Conservation (phyloP, 2,329 filamentous ascomycete genomes). For the Neofusicoccum laricinum region DNA sequence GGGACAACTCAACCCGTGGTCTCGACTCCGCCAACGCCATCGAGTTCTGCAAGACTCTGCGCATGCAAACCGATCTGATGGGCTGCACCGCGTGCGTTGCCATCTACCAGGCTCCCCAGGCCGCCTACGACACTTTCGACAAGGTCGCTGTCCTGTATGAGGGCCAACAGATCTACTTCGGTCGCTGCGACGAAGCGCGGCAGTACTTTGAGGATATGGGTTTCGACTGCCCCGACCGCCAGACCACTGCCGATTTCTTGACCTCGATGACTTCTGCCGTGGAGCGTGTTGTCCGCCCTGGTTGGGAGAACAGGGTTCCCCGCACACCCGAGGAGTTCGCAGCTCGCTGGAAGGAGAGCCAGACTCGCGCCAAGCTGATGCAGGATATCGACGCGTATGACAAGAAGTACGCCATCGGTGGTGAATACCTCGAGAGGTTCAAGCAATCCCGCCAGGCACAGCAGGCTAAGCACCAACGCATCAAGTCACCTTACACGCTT, state of each 20-base stretch:
- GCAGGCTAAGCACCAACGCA: conserved; percentile 46
- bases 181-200: conserved; percentile 58
- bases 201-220: conserved; percentile 66
- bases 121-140: conserved; percentile 66
- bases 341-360: conserved; percentile 49
- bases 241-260: conserved; percentile 70
- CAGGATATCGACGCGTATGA: conserved; percentile 40
- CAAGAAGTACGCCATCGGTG: conserved; percentile 33
- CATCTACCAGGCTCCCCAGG: conserved; percentile 68
- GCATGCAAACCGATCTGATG: conserved; percentile 61
- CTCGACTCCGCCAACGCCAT: conserved; percentile 68
- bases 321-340: conserved; percentile 41
- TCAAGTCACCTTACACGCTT: conserved; percentile 73
- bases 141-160: conserved; percentile 64
- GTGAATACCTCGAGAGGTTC: conserved; percentile 37
- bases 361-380: conserved; percentile 38
- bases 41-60: conserved; percentile 65
- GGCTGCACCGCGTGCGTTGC: conserved; percentile 61
- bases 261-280: conserved; percentile 61
- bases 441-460: conserved; percentile 37
- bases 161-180: conserved; percentile 69
- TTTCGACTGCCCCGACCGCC: conserved; percentile 64
- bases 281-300: conserved; percentile 36
- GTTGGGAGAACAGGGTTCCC: conserved; percentile 40
- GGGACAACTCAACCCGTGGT: conserved; percentile 71